Conservation (phyloP, 768 basidiomycete species). For the Pulveroboletus sp. region DNA sequence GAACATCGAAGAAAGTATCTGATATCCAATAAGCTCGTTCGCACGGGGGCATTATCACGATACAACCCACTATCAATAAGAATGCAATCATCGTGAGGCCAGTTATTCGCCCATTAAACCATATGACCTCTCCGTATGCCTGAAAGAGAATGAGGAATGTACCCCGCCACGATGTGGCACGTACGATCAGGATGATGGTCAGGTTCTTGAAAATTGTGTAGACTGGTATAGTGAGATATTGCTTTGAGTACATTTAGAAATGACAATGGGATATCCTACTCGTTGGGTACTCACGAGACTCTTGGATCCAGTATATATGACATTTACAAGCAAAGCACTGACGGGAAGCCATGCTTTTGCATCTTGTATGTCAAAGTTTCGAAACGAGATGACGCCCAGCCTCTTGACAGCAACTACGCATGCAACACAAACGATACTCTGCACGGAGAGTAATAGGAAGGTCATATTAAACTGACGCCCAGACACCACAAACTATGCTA, state of each 20-base stretch:
- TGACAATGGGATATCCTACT: not conserved
- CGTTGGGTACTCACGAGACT: conserved; percentile 69
- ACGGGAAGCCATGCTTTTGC: conserved; percentile 95
- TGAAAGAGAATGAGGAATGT: conserved; percentile 27
- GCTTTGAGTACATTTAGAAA: conserved; percentile 45
- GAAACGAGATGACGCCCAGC: conserved; percentile 77
- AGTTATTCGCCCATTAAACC: conserved; percentile 92
- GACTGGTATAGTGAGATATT: conserved; percentile 95
- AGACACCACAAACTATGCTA: conserved; percentile 84
- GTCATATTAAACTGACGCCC: conserved; percentile 95
- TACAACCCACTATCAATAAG: conserved; percentile 73
- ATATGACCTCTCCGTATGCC: conserved; percentile 97
- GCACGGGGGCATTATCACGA: not conserved
- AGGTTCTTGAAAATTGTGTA: conserved; percentile 99
- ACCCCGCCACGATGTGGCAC: conserved; percentile 25
- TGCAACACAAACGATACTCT: conserved; percentile 81
- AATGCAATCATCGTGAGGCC: conserved; percentile 87
- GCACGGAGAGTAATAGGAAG: conserved; percentile 88
- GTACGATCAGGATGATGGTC: conserved; percentile 96
- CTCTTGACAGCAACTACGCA: conserved; percentile 77
- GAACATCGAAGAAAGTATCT: conserved; percentile 91
- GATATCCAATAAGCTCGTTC: conserved; percentile 1
- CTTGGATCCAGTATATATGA: conserved; percentile 98
- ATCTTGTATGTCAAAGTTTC: conserved; percentile 77
- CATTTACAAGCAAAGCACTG: conserved; percentile 84